Percentiles rank a stretch among this genome's conserved stretches.
Evolutionary conservation across 108 stramenopile genomes (phyloP).

Genomic region (Stephanodiscus triporus): DNA sequence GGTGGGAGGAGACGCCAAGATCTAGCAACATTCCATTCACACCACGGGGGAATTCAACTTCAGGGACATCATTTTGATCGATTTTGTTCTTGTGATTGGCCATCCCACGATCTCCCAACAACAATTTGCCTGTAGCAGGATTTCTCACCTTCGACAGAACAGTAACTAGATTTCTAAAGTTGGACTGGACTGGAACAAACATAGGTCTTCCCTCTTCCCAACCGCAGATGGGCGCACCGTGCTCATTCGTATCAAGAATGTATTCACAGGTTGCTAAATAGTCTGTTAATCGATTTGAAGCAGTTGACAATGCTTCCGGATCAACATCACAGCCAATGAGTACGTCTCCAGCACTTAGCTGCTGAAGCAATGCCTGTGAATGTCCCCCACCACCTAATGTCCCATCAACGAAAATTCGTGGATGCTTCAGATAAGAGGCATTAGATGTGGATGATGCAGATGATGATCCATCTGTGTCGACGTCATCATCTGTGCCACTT

Average conservation of each 20-base stretch:
- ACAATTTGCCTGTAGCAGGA: constrained; percentile 35
- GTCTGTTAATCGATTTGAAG: constrained; percentile 61
- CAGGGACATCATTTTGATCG: constrained; percentile 19
- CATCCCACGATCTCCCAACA: constrained; percentile 39
- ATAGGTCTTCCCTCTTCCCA: constrained; percentile 47
- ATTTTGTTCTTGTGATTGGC: constrained; percentile 5
- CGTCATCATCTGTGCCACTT: constrained; percentile 10
- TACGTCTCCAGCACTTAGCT: constrained; percentile 66
- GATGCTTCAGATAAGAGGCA: neutral
- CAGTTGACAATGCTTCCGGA: constrained; percentile 66
- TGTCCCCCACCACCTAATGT: constrained; percentile 91
- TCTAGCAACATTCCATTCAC: constrained; percentile 95
- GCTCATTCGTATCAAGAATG: constrained; percentile 29
- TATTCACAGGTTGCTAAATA: constrained; percentile 55
- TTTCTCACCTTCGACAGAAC: constrained; percentile 54
- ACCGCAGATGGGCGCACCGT: constrained; percentile 7
- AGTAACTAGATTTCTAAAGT: constrained; percentile 47
- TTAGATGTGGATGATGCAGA: neutral
- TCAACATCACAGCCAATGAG: constrained; percentile 88
- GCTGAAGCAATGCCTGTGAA: constrained; percentile 70
- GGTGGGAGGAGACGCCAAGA: constrained; percentile 92
- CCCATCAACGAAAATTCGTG: constrained; percentile 81
- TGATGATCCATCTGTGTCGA: neutral
- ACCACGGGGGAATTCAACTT: constrained; percentile 44
- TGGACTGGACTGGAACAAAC: constrained; percentile 67